Conservation (phyloP, 2,329 filamentous ascomycete genomes). For the Penicillium sumatraense region DNA sequence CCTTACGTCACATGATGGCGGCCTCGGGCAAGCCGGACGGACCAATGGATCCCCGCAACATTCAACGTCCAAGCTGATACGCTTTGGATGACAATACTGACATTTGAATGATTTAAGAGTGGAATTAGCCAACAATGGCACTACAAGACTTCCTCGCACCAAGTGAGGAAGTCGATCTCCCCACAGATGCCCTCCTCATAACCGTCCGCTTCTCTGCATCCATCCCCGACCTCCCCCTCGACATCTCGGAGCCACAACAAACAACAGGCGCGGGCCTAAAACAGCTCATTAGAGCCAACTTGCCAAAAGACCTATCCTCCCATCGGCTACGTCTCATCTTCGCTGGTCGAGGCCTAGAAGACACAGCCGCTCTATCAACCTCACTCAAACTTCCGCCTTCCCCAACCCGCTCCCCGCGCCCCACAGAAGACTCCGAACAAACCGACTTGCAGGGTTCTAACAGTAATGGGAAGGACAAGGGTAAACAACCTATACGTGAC, state of each 20-base stretch:
- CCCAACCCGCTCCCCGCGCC: constrained; percentile 50
- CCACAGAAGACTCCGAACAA: constrained; percentile 11
- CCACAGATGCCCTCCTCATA: constrained; percentile 62
- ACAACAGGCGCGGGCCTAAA: constrained; percentile 81
- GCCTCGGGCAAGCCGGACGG: constrained; percentile 1
- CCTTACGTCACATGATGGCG: constrained; percentile 18
- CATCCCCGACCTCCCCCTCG: constrained; percentile 79
- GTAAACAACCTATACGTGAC: constrained; percentile 66
- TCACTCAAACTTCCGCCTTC: constrained; percentile 69
- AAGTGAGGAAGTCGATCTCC: constrained; percentile 6
- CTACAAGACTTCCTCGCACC: constrained; percentile 20
- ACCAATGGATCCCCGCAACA: constrained; percentile 8
- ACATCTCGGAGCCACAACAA: constrained; percentile 68
- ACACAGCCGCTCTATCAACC: constrained; percentile 68
- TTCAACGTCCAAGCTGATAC: not conserved
- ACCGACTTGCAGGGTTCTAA: not conserved
- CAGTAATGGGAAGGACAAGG: constrained; percentile 55
- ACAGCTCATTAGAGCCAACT: constrained; percentile 74
- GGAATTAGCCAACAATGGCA: constrained; percentile 20
- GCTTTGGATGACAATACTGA: no score
- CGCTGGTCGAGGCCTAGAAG: constrained; percentile 81
- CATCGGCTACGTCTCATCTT: constrained; percentile 87
- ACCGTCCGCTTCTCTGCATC: constrained; percentile 90
- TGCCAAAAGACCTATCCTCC: constrained; percentile 65
- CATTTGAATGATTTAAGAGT: no score